Evolutionary conservation across 257 asterid genomes (phyloP).

Genomic region (Solanum arcanum): DNA sequence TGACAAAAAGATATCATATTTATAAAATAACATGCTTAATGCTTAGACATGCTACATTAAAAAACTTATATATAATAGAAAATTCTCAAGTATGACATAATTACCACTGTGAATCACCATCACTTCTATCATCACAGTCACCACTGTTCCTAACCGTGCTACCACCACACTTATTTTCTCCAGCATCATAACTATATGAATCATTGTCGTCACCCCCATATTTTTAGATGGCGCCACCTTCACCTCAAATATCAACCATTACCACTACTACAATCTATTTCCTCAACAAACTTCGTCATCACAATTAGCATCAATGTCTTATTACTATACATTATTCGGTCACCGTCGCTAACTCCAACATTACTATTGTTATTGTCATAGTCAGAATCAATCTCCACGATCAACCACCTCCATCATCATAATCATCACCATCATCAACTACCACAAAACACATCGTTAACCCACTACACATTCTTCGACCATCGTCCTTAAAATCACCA

Average conservation of each 20-base stretch:
- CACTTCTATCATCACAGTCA: not conserved
- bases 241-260: not conserved
- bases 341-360: not conserved
- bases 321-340: too few species aligned
- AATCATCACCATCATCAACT: not conserved
- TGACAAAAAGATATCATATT: too few species aligned
- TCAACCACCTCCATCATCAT: not conserved
- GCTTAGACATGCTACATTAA: too few species aligned
- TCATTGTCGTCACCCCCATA: too few species aligned
- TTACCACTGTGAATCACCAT: not conserved
- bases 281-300: not conserved
- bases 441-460: not conserved
- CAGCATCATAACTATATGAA: not conserved
- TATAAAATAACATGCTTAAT: too few species aligned
- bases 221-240: not conserved
- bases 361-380: not conserved
- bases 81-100: too few species aligned
- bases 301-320: too few species aligned
- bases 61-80: too few species aligned
- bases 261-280: too few species aligned
- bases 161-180: not conserved
- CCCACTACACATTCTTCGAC: not conserved
- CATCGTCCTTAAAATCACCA: not conserved
- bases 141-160: not conserved
- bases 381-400: too few species aligned